Evolutionary conservation across 305 asterid species (phyloP).

Genomic region (Striga hermonthica): DNA sequence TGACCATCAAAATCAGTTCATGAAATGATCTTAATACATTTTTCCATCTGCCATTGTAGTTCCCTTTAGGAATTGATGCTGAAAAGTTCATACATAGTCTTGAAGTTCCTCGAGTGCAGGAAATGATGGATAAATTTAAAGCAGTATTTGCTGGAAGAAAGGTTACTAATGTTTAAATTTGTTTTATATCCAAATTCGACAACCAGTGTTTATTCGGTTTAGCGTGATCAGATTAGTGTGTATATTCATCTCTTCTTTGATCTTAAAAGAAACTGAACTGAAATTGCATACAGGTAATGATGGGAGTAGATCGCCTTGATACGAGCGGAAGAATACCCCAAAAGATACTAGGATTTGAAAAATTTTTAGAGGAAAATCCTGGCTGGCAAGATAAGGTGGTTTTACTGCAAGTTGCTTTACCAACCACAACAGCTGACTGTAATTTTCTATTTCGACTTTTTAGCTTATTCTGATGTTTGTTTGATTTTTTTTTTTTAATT

Average conservation of each 20-base stretch:
- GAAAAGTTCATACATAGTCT: constrained; percentile 68
- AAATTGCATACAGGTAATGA: constrained; percentile 55
- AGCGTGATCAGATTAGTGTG: too few species aligned
- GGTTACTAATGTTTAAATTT: constrained; percentile 43
- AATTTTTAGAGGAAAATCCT: constrained; percentile 70
- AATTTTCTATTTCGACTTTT: constrained; percentile 32
- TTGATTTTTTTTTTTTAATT: constrained; percentile 13
- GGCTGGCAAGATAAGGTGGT: constrained; percentile 79
- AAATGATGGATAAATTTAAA: constrained; percentile 49
- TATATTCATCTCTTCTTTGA: too few species aligned
- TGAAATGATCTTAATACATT: constrained; percentile 17
- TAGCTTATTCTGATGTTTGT: neutral
- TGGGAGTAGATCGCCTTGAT: constrained; percentile 85
- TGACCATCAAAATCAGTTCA: constrained; percentile 6
- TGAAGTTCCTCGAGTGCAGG: constrained; percentile 54
- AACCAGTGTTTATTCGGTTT: too few species aligned
- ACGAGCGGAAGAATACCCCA: constrained; percentile 85
- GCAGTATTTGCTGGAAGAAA: constrained; percentile 69
- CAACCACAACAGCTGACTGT: constrained; percentile 84
- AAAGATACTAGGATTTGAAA: constrained; percentile 76
- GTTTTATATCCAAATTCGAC: too few species aligned
- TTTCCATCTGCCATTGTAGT: constrained; percentile 39
- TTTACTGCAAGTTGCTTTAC: constrained; percentile 83
- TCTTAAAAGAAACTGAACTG: constrained; percentile 10
- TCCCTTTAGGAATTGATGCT: constrained; percentile 83